Conservation (phyloP, 2,329 filamentous ascomycete species). For the Mycosphaerella sp. region DNA sequence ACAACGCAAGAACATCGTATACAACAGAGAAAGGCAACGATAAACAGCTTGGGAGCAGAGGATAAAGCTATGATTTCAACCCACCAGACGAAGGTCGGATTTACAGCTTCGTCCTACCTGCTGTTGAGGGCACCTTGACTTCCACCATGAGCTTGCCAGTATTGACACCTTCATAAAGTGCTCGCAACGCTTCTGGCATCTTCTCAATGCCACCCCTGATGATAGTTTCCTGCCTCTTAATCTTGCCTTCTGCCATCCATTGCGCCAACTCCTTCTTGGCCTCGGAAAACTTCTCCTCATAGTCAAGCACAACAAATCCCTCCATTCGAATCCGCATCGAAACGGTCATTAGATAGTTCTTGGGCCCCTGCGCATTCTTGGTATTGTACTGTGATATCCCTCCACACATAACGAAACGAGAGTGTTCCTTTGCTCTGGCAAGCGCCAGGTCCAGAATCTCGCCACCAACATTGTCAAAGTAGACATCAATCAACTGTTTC, state of each 20-base stretch:
- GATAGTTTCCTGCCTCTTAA: constrained; percentile 46
- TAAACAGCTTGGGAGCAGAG: too few relatives aligned
- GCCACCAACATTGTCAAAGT: constrained; percentile 67
- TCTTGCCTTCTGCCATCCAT: constrained; percentile 46
- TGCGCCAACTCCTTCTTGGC: constrained; percentile 50
- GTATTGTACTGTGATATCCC: constrained; percentile 63
- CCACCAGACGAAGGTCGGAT: not conserved
- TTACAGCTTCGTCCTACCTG: constrained; percentile 16
- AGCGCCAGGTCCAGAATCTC: constrained; percentile 63
- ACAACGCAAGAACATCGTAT: too few relatives aligned
- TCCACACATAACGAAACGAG: constrained; percentile 66
- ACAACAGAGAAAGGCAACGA: too few relatives aligned
- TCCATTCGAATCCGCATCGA: constrained; percentile 56
- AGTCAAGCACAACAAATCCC: constrained; percentile 71
- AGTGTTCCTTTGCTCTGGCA: constrained; percentile 51
- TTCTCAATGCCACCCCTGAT: constrained; percentile 45
- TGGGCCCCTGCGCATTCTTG: constrained; percentile 48
- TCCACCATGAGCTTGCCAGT: constrained; percentile 31
- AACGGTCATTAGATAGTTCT: constrained; percentile 50
- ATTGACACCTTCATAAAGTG: constrained; percentile 44
- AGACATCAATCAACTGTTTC: constrained; percentile 51
- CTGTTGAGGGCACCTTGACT: constrained; percentile 13
- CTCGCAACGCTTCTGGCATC: constrained; percentile 44
- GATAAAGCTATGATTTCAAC: too few relatives aligned
- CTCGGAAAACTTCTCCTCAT: constrained; percentile 49